A percentile compares a stretch with the other conserved stretches of the same genome.
phyloP scores from a whole-genome alignment of 2,329 filamentous ascomycete species.

The Epichloe typhina region DNA sequence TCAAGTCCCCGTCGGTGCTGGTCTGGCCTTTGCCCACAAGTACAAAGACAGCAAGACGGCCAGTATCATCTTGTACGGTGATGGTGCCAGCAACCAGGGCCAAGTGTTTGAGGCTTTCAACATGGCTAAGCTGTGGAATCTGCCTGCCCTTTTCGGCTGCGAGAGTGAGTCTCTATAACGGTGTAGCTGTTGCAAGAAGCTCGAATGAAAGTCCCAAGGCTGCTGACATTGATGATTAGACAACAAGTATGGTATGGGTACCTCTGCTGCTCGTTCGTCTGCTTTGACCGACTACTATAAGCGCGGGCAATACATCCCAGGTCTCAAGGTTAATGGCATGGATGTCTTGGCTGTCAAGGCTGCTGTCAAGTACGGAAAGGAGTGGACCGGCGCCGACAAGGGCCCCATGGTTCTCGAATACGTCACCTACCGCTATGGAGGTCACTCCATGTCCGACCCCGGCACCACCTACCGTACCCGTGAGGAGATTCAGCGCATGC shows the following conservation, averaged over 20 bases:
- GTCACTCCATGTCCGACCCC: conserved; percentile 99
- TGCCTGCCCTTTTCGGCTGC: conserved; percentile 91
- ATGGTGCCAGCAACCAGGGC: conserved; percentile 97
- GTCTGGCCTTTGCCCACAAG: conserved; percentile 92
- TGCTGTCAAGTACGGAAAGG: conserved; percentile 85
- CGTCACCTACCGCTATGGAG: conserved; percentile 97
- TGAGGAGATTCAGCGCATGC: conserved; percentile 99
- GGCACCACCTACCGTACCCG: conserved; percentile 98
- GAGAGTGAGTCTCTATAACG: conserved; percentile 61
- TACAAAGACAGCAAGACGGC: conserved; percentile 81
- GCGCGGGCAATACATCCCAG: conserved; percentile 98
- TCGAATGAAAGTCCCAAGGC: neutral
- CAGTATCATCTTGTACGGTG: conserved; percentile 85
- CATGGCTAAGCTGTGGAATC: conserved; percentile 99
- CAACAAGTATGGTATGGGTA: conserved; percentile 99
- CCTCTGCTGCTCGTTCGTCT: conserved; percentile 82
- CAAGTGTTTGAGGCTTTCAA: conserved; percentile 99
- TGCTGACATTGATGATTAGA: conserved; percentile 38
- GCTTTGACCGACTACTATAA: conserved; percentile 99
- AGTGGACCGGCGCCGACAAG: conserved; percentile 71
- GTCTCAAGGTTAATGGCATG: conserved; percentile 99
- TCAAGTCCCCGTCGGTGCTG: conserved; percentile 93
- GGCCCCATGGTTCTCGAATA: conserved; percentile 96
- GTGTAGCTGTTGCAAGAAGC: too few species aligned
- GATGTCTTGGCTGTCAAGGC: conserved; percentile 97